Conservation (phyloP, 164 flowering plant genomes). For the Stephania cephalantha region DNA sequence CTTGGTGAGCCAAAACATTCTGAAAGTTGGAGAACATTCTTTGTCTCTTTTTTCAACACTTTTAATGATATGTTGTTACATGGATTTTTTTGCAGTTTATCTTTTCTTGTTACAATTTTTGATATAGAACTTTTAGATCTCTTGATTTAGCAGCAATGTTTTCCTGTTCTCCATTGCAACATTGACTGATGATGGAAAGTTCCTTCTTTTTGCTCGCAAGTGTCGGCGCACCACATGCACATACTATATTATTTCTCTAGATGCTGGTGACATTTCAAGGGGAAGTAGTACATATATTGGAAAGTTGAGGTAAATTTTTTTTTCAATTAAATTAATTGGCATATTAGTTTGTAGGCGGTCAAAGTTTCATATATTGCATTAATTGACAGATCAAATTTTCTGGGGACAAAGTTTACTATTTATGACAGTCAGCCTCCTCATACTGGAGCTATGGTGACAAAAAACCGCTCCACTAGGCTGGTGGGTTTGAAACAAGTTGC, state of each 20-base stretch:
- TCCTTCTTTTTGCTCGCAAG: slow-evolving; percentile 70
- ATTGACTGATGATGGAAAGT: slow-evolving; percentile 60
- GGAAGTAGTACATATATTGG: slow-evolving; percentile 59
- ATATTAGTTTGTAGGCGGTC: slow-evolving; percentile 10
- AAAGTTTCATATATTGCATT: neutral
- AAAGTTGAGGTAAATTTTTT: slow-evolving; percentile 54
- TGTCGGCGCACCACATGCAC: slow-evolving; percentile 57
- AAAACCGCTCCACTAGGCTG: too few relatives aligned
- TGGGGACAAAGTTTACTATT: too few relatives aligned
- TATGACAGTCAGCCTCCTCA: too few relatives aligned
- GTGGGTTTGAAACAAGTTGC: too few relatives aligned
- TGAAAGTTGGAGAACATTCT: neutral
- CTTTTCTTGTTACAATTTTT: neutral
- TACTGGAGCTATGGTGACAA: too few relatives aligned
- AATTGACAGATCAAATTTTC: slow-evolving; percentile 32
- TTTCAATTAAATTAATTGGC: neutral
- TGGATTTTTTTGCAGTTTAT: neutral
- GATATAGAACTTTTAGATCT: neutral
- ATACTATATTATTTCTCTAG: slow-evolving; percentile 56
- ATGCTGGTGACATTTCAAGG: slow-evolving; percentile 12
- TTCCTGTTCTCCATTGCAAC: slow-evolving; percentile 32
- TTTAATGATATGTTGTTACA: too few relatives aligned
- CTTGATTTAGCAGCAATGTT: neutral
- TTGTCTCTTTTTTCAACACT: neutral
- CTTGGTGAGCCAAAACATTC: neutral